phyloP scores from a whole-genome alignment of 495 filamentous ascomycete genomes.

The Oleoguttula mirabilis region DNA sequence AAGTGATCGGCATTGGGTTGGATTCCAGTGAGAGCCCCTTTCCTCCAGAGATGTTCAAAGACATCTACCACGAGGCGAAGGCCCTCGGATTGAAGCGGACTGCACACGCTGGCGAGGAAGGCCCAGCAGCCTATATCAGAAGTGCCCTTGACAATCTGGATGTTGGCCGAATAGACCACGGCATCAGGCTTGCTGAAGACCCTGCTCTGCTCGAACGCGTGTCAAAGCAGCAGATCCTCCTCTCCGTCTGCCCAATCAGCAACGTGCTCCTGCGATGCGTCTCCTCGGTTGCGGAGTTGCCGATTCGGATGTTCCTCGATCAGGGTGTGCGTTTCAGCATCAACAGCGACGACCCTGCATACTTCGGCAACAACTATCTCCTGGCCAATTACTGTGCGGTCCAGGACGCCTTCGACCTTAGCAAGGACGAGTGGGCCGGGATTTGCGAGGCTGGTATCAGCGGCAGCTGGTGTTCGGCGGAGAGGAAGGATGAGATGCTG shows the following conservation, averaged over 20 bases:
- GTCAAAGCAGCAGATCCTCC: constrained; percentile 41
- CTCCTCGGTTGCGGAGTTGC: constrained; percentile 42
- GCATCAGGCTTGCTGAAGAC: constrained; percentile 53
- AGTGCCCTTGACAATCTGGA: constrained; percentile 47
- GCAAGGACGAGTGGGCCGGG: constrained; percentile 47
- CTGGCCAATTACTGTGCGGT: constrained; percentile 65
- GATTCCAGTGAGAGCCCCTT: constrained; percentile 53
- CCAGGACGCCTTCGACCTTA: constrained; percentile 56
- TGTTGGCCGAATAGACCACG: constrained; percentile 58
- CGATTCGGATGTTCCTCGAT: constrained; percentile 53
- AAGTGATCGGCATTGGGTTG: constrained; percentile 52
- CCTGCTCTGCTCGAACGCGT: constrained; percentile 45
- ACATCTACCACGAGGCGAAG: constrained; percentile 44
- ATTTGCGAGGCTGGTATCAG: constrained; percentile 51
- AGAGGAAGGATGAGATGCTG: constrained; percentile 37
- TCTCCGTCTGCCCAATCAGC: constrained; percentile 63
- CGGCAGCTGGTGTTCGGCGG: constrained; percentile 45
- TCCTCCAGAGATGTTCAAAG: constrained; percentile 52
- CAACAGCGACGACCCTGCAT: constrained; percentile 56
- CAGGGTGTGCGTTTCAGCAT: constrained; percentile 38
- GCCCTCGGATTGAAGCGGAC: constrained; percentile 44
- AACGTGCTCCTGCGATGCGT: constrained; percentile 58
- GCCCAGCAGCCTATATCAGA: constrained; percentile 53
- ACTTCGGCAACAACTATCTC: constrained; percentile 63
- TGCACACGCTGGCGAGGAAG: constrained; percentile 67